These are phyloP conservation scores for Floccularia luteovirens DNA, from an alignment of 768 basidiomycete genomes.

Conservation along the genomic window DNA sequence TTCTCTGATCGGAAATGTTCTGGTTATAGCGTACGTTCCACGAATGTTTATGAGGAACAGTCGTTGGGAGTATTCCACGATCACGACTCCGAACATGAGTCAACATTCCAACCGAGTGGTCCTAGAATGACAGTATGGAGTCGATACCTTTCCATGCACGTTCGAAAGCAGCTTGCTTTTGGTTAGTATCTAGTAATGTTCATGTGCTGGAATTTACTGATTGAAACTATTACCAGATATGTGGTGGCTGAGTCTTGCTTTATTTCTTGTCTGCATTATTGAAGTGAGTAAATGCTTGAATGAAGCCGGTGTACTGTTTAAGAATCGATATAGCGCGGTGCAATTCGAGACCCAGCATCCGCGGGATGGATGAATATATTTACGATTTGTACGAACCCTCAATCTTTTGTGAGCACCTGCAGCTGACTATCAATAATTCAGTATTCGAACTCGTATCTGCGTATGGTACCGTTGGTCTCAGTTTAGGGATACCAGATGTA, in stretches of 20 bases:
- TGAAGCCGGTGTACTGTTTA: no score
- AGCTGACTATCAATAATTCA: conserved; percentile 14
- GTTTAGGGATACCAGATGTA: conserved; percentile 80
- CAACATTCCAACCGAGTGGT: conserved; percentile 34
- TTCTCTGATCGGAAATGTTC: conserved; percentile 1
- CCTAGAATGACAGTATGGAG: conserved; percentile 63
- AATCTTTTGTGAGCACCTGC: not conserved
- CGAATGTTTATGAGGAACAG: conserved; percentile 90
- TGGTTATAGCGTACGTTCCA: conserved; percentile 68
- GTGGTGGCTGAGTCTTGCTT: conserved; percentile 88
- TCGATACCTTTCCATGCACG: conserved; percentile 74
- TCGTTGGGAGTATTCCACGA: conserved; percentile 74
- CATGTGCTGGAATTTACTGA: not conserved
- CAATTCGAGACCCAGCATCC: conserved; percentile 33
- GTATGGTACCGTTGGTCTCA: conserved; percentile 86
- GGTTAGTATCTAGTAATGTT: conserved; percentile 35
- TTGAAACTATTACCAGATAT: conserved; percentile 52
- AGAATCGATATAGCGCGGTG: conserved; percentile 29
- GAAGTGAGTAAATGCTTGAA: conserved; percentile 52
- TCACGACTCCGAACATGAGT: conserved; percentile 37
- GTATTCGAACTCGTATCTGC: conserved; percentile 87
- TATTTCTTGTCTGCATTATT: conserved; percentile 89
- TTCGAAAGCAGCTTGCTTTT: conserved; percentile 84
- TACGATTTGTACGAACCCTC: conserved; percentile 46
- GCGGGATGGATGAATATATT: conserved; percentile 82